A percentile compares a stretch with the other conserved stretches of the same genome.
Evolutionary conservation across 345 rosid genomes (phyloP).

Genomic region (Excoecaria cochinchinensis): DNA sequence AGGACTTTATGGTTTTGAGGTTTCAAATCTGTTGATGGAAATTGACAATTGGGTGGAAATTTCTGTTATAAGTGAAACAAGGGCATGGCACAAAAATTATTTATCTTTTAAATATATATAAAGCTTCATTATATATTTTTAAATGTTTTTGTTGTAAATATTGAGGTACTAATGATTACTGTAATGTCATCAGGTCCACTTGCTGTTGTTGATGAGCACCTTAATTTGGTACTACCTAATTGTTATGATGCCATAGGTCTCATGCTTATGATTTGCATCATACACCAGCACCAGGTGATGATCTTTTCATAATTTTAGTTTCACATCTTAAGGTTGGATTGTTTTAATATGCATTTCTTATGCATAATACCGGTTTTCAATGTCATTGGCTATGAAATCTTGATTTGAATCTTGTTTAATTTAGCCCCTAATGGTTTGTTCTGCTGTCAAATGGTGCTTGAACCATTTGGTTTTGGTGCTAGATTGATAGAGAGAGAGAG

Average conservation of each 20-base stretch:
- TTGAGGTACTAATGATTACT: slow-evolving; percentile 9
- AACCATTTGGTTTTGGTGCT: no score
- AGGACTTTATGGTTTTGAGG: not conserved
- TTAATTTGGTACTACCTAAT: slow-evolving; percentile 76
- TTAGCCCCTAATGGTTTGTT: not conserved
- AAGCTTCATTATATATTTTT: not conserved
- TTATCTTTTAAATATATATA: not conserved
- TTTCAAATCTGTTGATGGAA: not conserved
- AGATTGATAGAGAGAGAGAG: no score
- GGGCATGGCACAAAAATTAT: not conserved
- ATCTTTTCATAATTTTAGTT: not conserved
- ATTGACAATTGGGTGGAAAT: not conserved
- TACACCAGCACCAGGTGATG: slow-evolving; percentile 92
- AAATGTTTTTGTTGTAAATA: not conserved
- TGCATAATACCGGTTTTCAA: not conserved
- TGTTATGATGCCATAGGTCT: slow-evolving; percentile 96
- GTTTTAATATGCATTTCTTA: not conserved
- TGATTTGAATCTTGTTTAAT: not conserved
- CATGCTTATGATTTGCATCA: slow-evolving; percentile 96
- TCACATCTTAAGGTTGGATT: not conserved
- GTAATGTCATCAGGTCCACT: slow-evolving; percentile 72
- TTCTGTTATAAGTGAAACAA: slow-evolving; percentile 5
- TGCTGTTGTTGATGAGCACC: slow-evolving; percentile 93
- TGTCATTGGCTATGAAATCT: not conserved
- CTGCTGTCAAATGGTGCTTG: no score